Evolutionary conservation across 306 rosid species (phyloP).

Genomic region (Benincasa hispida): DNA sequence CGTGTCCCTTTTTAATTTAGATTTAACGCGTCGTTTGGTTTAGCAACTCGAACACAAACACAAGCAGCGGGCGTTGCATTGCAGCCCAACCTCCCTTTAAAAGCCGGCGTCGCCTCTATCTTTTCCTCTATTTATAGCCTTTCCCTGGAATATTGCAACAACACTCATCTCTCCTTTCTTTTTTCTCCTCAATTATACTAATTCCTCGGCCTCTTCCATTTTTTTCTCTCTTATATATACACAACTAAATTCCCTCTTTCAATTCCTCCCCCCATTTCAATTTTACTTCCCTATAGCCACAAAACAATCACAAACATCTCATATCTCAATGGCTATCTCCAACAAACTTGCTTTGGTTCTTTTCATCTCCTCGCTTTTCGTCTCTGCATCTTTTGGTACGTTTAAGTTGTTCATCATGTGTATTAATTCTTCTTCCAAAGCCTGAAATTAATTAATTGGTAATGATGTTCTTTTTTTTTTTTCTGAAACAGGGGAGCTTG

Average conservation of each 20-base stretch:
- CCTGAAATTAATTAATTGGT: too few relatives aligned
- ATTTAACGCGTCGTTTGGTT: not conserved
- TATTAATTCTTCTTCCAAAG: too few relatives aligned
- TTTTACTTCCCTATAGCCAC: not conserved
- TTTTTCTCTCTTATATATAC: not conserved
- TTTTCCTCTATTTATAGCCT: not conserved
- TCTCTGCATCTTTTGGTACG: slow-evolving; percentile 33
- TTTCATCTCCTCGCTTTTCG: slow-evolving; percentile 24
- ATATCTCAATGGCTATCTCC: slow-evolving; percentile 25
- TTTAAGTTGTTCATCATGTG: too few relatives aligned
- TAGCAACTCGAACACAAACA: not conserved
- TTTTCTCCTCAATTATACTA: not conserved
- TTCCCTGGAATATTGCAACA: too few relatives aligned
- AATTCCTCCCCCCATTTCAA: not conserved
- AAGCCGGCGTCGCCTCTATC: not conserved
- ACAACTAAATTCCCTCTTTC: not conserved
- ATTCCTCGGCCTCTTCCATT: too few relatives aligned
- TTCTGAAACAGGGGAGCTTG: slow-evolving; percentile 25
- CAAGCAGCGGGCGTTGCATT: too few relatives aligned
- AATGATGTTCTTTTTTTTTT: not conserved
- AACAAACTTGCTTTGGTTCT: slow-evolving; percentile 22
- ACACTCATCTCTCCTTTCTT: not conserved
- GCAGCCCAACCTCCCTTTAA: not conserved
- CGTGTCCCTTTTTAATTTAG: too few relatives aligned
- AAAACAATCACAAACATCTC: not conserved